These are phyloP conservation scores for Saccharum spontaneum DNA, from an alignment of 176 grass and related monocot genomes.

Conservation along the genomic window DNA sequence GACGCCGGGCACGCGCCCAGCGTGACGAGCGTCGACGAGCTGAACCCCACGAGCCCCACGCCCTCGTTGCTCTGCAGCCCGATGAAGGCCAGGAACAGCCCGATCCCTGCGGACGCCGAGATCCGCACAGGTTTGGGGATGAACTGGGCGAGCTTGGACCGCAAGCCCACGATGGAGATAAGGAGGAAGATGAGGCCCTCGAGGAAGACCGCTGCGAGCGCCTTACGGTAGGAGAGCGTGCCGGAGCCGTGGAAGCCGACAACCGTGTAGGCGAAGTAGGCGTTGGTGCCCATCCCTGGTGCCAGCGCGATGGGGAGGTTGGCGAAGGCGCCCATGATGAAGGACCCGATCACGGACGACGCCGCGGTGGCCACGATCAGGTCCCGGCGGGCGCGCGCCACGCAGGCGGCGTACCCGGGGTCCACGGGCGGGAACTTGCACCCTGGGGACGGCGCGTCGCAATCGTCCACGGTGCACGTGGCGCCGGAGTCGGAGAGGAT, in stretches of 20 bases:
- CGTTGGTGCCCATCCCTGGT: slow-evolving; percentile 79
- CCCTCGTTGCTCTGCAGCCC: slow-evolving; percentile 67
- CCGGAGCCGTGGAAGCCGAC: slow-evolving; percentile 85
- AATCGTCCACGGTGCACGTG: slow-evolving; percentile 64
- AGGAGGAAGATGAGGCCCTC: slow-evolving; percentile 72
- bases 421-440: slow-evolving; percentile 87
- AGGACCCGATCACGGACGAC: slow-evolving; percentile 61
- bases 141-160: slow-evolving; percentile 53
- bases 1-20: slow-evolving; percentile 67
- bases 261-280: slow-evolving; percentile 83
- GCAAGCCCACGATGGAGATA: slow-evolving; percentile 56
- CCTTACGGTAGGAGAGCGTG: slow-evolving; percentile 55
- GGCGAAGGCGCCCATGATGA: slow-evolving; percentile 78
- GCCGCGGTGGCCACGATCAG: slow-evolving; percentile 85
- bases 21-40: slow-evolving; percentile 66
- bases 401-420: slow-evolving; percentile 62
- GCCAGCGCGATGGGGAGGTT: slow-evolving; percentile 80
- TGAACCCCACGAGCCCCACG: slow-evolving; percentile 61
- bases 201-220: slow-evolving; percentile 75
- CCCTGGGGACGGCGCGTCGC: slow-evolving; percentile 25
- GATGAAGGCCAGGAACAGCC: slow-evolving; percentile 66
- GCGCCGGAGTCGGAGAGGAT: slow-evolving; percentile 80
- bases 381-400: slow-evolving; percentile 56
- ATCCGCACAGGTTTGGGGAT: slow-evolving; percentile 66
- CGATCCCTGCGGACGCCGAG: slow-evolving; percentile 72